Evolutionary conservation across 169 alveolate species (phyloP).

Genomic region (Eimeria sp.): DNA sequence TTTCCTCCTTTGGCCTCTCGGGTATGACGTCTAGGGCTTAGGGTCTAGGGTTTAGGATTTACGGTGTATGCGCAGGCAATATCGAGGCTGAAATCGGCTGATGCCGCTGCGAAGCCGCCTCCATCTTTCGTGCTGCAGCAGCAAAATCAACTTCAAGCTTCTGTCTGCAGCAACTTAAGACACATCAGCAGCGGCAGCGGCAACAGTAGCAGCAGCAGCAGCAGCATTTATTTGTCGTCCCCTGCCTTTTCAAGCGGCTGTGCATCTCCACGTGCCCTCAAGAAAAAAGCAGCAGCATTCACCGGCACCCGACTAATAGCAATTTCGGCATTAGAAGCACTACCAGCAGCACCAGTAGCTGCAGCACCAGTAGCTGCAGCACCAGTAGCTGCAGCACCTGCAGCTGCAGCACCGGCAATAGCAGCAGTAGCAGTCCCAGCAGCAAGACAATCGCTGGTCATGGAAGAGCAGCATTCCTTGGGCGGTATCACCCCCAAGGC

Average conservation of each 20-base stretch:
- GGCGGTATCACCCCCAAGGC: too few species aligned
- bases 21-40: too few species aligned
- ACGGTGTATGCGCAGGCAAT: too few species aligned
- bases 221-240: not conserved
- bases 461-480: too few species aligned
- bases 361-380: not conserved
- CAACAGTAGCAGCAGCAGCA: slow-evolving; percentile 4
- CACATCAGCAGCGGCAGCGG: not conserved
- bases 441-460: too few species aligned
- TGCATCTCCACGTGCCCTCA: not conserved
- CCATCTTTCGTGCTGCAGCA: not conserved
- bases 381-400: not conserved
- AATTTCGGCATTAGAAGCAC: not conserved
- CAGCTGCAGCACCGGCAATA: not conserved
- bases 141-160: not conserved
- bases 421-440: not conserved
- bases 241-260: not conserved
- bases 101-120: too few species aligned
- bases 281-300: not conserved
- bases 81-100: too few species aligned
- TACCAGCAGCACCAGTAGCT: not conserved
- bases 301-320: not conserved
- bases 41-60: too few species aligned
- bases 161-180: not conserved
- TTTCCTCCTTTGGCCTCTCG: too few species aligned